Base-by-base conservation (phyloP, 257 asterid species). In the Echium plantagineum region DNA sequence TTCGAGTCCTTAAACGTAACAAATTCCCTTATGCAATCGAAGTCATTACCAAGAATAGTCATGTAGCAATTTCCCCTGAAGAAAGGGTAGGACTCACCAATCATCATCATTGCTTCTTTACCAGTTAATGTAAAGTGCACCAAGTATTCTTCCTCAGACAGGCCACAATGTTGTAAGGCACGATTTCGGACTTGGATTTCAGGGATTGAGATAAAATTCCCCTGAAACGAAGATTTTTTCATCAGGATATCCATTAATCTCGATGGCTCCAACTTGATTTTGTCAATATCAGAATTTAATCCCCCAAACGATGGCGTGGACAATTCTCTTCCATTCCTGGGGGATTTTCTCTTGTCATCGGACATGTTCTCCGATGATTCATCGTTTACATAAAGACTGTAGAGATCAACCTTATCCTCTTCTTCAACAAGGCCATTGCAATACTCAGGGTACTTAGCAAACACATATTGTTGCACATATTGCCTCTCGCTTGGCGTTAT, bases 361-460 rank as follows among this genome's bases (percentile, higher is more conserved):
- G 63, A 65, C 10, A 68, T 72, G 35, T 74, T 73, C 4, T 79
- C 85, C 3, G 75, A 52, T 10, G 77, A 75, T 12, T 83, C 75
- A 19, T 87, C 94, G 49, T 71, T 77, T 63, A 83, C 52, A 60
- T 89, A 83, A 54, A 85, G 82, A 21, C 83, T 77, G 38, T 81
- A 83, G 1, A 83, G 86, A 32, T 85, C 96, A 2, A 90, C 78
- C 71, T 83, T 81, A 38, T 89, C 96, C 57, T 73, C 81, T 63
- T 79, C 94, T 70, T 79, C 94, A 16, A 83, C 83, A 8, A 87
- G 83, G 66, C 94, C 93, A 60, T 79, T 83, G 74, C 73, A 72
- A 67, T 83, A 85, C 51, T 87, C 96, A 0, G 94, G 96, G 24
- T 87, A 85, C 66, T 85, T 87, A 6, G 96, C 93, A 9, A 83